These are phyloP conservation scores for Diaporthe ilicicola DNA, from an alignment of 2,329 filamentous ascomycete genomes.

Conservation along the genomic window DNA sequence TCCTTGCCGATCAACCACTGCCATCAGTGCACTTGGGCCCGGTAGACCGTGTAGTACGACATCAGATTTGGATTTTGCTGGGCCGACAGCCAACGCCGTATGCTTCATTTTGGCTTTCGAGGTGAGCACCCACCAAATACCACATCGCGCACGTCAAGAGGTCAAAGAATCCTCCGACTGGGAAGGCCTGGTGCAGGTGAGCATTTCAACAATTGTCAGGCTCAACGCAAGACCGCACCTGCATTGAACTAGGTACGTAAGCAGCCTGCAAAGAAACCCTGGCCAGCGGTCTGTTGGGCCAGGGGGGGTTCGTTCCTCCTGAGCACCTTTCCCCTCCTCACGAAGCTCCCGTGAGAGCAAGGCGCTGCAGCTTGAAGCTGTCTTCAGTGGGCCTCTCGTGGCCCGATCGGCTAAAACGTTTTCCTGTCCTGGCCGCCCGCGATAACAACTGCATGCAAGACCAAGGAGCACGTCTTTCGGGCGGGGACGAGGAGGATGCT, in stretches of 20 bases:
- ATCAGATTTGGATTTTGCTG: slow-evolving; percentile 16
- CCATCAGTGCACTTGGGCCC: slow-evolving; percentile 10
- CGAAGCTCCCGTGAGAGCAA: background rate
- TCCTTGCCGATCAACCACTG: slow-evolving; percentile 19
- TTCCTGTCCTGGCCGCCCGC: background rate
- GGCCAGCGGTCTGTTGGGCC: background rate
- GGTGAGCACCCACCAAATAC: background rate
- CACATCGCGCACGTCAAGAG: background rate
- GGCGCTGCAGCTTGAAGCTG: slow-evolving; percentile 8
- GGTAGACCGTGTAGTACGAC: slow-evolving; percentile 8
- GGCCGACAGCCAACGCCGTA: background rate
- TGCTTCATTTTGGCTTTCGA: slow-evolving; percentile 7
- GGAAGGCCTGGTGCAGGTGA: background rate
- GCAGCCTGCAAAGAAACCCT: background rate
- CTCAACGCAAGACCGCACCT: background rate
- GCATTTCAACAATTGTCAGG: background rate
- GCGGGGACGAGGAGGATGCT: background rate
- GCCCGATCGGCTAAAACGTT: background rate
- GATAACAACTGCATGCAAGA: slow-evolving; percentile 16
- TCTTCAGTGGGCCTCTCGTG: background rate
- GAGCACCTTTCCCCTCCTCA: background rate
- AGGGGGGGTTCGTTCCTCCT: background rate
- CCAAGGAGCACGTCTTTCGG: background rate
- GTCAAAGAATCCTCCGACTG: background rate
- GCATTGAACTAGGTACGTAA: background rate